Evolutionary conservation across 495 filamentous ascomycete genomes (phyloP).

Genomic region (Podospora pseudocomata): DNA sequence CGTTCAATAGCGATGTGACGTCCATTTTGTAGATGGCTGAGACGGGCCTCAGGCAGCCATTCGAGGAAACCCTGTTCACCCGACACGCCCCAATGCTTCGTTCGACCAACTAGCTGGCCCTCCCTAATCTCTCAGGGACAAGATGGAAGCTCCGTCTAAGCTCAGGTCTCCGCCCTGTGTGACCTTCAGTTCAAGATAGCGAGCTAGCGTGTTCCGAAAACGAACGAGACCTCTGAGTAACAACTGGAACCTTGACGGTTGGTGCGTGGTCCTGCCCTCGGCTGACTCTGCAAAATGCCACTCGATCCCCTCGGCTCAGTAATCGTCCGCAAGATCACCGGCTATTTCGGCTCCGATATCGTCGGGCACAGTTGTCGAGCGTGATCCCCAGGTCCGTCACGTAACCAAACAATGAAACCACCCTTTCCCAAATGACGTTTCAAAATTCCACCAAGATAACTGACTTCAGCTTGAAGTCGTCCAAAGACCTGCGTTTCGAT

Average conservation of each 20-base stretch:
- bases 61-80: not conserved
- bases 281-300: not conserved
- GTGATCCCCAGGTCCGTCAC: not conserved
- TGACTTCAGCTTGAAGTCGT: not conserved
- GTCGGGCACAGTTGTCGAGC: not conserved
- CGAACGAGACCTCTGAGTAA: not conserved
- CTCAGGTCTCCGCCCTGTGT: not conserved
- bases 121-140: not conserved
- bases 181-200: not conserved
- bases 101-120: not conserved
- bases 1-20: slow-evolving; percentile 38
- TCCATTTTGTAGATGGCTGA: slow-evolving; percentile 19
- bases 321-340: not conserved
- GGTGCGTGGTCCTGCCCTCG: not conserved
- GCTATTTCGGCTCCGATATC: not conserved
- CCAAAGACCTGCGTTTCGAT: not conserved
- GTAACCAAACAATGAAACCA: not conserved
- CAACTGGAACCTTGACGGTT: not conserved
- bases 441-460: not conserved
- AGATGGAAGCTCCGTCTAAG: not conserved
- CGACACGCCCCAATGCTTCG: not conserved
- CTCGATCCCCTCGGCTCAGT: not conserved
- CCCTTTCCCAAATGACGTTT: not conserved
- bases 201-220: not conserved
- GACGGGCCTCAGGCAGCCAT: slow-evolving; percentile 1